Evolutionary conservation across 345 rosid genomes (phyloP), one percentile per base, ranked within the genome.

Genomic region (Clausena lansium): DNA sequence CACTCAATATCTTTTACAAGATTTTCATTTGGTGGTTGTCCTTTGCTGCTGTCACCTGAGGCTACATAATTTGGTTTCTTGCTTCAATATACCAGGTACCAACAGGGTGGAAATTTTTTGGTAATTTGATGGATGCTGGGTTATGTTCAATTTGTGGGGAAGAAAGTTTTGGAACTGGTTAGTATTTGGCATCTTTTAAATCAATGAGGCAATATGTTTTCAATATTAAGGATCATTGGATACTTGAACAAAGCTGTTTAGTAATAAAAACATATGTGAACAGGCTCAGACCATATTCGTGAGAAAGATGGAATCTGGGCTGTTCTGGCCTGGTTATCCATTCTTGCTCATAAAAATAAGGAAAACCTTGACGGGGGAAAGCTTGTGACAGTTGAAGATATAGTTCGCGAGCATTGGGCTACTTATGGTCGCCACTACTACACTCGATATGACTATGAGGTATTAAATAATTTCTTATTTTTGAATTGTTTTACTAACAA

Each of bases 261-360:
- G 54, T 76, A 71, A 67, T 67, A 11, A 47, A 75, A 74, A 65
- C 32, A 66, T 75, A 75, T 81, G 66, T 68, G 77, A 70, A 81
- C 90, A 93, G 97, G 98, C 70, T 97, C 98, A 1, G 99, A 94
- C 83, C 98, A 97, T 83, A 94, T 97, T 55, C 94, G 99, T 41
- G 98, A 97, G 90, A 97, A 94, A 80, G 98, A 97, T 84, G 96
- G 98, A 70, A 94, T 97, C 52, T 97, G 98, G 98, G 99, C 99
- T 32, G 98, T 97, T 81, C 87, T 97, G 82, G 99, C 99, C 32
- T 97, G 99, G 98, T 84, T 94, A 50, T 97, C 99, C 39, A 93
- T 97, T 50, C 86, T 97, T 78, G 99, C 99, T 81, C 84, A 85
- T 80, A 94, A 92, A 80, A 94, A 94, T 77, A 92, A 88, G 88